These are phyloP conservation scores for Cerrena zonata DNA, from an alignment of 1,284 basidiomycete species.

Conservation along the genomic window DNA sequence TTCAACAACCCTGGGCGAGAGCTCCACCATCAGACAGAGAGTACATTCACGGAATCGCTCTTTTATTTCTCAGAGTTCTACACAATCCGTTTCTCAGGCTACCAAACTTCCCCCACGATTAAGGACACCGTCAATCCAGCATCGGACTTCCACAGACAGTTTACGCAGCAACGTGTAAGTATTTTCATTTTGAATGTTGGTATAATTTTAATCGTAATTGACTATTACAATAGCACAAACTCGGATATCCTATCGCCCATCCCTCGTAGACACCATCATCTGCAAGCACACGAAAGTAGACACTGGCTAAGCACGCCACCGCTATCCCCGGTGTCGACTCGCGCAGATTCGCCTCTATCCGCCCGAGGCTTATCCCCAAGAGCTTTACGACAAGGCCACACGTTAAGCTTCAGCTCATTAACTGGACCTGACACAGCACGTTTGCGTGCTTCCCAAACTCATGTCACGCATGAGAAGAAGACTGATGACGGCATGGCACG, in stretches of 20 bases:
- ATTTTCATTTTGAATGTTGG: slow-evolving; percentile 1
- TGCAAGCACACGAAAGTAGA: slow-evolving; percentile 26
- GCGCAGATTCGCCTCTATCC: slow-evolving; percentile 23
- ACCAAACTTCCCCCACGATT: slow-evolving; percentile 12
- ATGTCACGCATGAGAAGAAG: slow-evolving; percentile 15
- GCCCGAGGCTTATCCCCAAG: slow-evolving; percentile 13
- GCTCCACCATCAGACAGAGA: background rate
- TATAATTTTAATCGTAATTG: background rate
- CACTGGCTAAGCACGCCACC: slow-evolving; percentile 29
- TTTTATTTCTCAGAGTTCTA: slow-evolving; percentile 18
- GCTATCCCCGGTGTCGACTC: slow-evolving; percentile 21
- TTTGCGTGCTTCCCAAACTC: background rate
- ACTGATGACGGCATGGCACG: slow-evolving; percentile 47
- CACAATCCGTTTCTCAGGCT: slow-evolving; percentile 12
- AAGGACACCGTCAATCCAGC: slow-evolving; percentile 17
- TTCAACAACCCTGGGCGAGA: background rate
- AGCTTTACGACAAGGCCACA: slow-evolving; percentile 14
- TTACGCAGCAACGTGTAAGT: slow-evolving; percentile 23
- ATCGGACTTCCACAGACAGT: slow-evolving; percentile 16
- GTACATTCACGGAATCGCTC: slow-evolving; percentile 22
- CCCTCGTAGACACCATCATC: slow-evolving; percentile 25
- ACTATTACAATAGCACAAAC: slow-evolving; percentile 7
- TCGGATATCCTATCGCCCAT: slow-evolving; percentile 26
- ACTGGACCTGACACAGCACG: slow-evolving; percentile 11
- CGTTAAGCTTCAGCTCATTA: slow-evolving; percentile 29